Percentiles rank a stretch among this genome's conserved stretches.
These are phyloP conservation scores for Kodamaea kaohsiungensis DNA, from an alignment of 805 yeast species.

Conservation along the genomic window DNA sequence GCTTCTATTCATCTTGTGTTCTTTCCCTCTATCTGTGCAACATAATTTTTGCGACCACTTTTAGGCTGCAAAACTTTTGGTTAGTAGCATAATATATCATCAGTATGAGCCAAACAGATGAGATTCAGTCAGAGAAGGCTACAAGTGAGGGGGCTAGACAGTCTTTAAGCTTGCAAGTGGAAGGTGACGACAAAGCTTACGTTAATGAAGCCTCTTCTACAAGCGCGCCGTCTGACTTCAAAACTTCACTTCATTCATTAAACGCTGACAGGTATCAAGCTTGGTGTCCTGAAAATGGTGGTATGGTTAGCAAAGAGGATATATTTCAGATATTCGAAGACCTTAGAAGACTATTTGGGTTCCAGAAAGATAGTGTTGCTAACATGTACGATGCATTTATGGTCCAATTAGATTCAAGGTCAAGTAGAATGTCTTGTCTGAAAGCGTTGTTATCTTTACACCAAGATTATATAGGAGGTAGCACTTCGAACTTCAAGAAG, in stretches of 20 bases:
- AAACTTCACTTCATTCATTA: background rate
- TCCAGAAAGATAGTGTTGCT: conserved; percentile 73
- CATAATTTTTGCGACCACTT: background rate
- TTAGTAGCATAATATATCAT: background rate
- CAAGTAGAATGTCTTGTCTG: conserved; percentile 72
- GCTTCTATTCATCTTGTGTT: background rate
- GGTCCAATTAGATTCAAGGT: conserved; percentile 81
- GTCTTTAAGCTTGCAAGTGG: no score
- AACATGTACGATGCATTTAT: conserved; percentile 83
- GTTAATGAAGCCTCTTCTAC: no score
- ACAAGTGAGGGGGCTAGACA: no score
- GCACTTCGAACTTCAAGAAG: conserved; percentile 78
- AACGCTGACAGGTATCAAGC: conserved; percentile 8
- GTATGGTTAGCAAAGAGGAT: conserved; percentile 37
- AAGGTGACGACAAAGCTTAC: no score
- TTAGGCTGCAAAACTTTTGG: background rate
- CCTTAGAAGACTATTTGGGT: conserved; percentile 70
- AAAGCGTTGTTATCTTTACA: conserved; percentile 77
- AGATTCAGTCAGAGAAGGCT: background rate
- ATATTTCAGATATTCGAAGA: conserved; percentile 62
- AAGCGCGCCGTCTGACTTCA: no score
- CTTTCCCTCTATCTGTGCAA: background rate
- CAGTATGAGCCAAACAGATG: background rate
- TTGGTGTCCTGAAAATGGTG: conserved; percentile 18
- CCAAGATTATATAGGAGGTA: conserved; percentile 92